Evolutionary conservation across 352 stramenopile genomes (phyloP), one percentile per base, ranked within the genome.

Genomic region (Pythium grandisporangium): DNA sequence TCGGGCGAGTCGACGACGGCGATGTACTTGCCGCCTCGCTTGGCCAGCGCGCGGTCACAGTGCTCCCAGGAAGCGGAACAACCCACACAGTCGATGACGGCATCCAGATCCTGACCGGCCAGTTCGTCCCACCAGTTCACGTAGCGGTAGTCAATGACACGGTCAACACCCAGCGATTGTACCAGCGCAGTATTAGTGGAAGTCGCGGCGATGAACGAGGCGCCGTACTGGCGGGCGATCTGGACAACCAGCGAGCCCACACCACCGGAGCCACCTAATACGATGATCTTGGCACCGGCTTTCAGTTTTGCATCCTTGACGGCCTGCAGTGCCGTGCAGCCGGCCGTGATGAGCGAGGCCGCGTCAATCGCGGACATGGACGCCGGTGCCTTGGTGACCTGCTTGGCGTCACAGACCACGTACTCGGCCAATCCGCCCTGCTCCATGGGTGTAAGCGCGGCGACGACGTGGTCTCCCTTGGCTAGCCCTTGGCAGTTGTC

Each of bases 261-360:
- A 20, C 82, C 84, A 38, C 84, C 84, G 11, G 70, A 76, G 4
- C 61, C 84, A 10, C 84, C 84, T 20, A 93, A 49, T 2, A 95
- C 68, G 6, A 95, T 43, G n/a, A 95, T 63, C 17, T 81, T 55
- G 42, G 81, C 67, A 1, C 70, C 69, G 14, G 42, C 8, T 11
- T 48, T 38, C 2, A 92, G 22, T 1, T 30, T 19, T 4, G 54
- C 63, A 23, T 53, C 47, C 17, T 63, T 58, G 14, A 68, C 36
- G 1, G 63, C 60, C 37, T 65, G 46, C 5, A 80, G 6, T 3
- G 55, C 57, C 6, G 62, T 72, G 17, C 45, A 46, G 2, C 63
- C 66, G 7, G 55, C 63, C 5, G 60, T 61, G 4, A 50, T 43
- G 6, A 79, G 37, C 2, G 54, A 57, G 1, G 60, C 51, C 6